Base-by-base conservation (phyloP, 1,284 basidiomycete species). In the Bjerkandera adusta region DNA sequence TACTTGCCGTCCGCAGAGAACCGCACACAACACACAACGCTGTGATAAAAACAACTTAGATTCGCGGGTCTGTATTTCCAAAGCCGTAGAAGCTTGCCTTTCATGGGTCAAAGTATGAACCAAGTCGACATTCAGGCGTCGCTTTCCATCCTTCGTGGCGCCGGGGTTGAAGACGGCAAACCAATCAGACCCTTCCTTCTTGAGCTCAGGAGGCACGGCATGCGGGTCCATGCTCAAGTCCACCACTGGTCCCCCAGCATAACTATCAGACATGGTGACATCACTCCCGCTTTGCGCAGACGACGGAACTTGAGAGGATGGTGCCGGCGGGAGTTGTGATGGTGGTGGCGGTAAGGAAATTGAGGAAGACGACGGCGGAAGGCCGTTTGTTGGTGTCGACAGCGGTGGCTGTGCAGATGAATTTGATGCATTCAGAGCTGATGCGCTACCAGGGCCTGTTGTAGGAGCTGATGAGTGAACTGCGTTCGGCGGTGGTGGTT, bases 91-190 rank as follows among this genome's bases (percentile, higher is more conserved):
- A 3, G 66, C 77, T 54, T 58, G 92, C 89, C 90, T 95, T 65
- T 97, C 92, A 65, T 99, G 96, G 61, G 85, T 83, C 26, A 99
- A 72, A 1, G 90, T 97, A 66, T 98, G 92, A 16, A 94, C 85
- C 46, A 98, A 68, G 38, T 73, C 75, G n/a, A 99, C 91, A 64
- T 98, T 93, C 47, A 97, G 71, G 40, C 85, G 76, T 69, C 92
- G 90, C 50, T 60, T 60, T 13, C 51, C 45, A 16, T 58, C 59
- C 29, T 53, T 49, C 13, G 37, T 42, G 30, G 81, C 81, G 58
- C 89, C 86, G 12, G 90, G 87, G 64, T 93, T 97, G 75, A 93
- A 97, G 43, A 97, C 81, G 15, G 92, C 93, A 60, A 95, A 89
- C 96, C 96, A 99, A 67, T 98, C 97, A 29, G 74, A 71, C 0